Percentiles rank a stretch among this genome's conserved stretches.
Evolutionary conservation across 768 basidiomycete genomes (phyloP).

Genomic region (Tricholoma flavovirens): DNA sequence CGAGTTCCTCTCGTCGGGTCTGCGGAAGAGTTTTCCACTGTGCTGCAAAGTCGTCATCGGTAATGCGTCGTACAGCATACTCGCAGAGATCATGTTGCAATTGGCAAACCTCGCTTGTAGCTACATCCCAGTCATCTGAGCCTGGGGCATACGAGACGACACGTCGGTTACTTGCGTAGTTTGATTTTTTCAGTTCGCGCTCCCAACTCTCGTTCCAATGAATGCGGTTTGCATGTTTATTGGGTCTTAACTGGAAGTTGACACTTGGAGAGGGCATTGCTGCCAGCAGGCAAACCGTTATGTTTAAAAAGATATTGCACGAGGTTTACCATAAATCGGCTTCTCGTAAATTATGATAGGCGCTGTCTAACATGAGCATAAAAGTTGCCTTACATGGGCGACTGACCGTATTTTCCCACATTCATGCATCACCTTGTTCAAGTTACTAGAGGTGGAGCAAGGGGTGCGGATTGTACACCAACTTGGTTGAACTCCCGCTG

Average conservation of each 20-base stretch:
- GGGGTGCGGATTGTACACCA: no score
- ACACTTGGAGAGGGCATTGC: background rate
- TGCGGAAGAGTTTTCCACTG: constrained; percentile 7
- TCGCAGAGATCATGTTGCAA: constrained; percentile 4
- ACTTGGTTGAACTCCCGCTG: no score
- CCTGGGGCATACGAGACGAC: background rate
- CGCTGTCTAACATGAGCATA: background rate
- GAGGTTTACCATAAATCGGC: background rate
- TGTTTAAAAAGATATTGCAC: background rate
- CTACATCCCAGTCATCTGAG: background rate
- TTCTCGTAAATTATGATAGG: background rate
- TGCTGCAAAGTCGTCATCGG: constrained; percentile 6
- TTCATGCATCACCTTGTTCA: no score
- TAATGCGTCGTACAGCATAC: constrained; percentile 2
- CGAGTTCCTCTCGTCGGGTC: constrained; percentile 1
- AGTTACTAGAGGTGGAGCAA: no score
- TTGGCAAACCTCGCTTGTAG: constrained; percentile 3
- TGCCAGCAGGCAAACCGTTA: background rate
- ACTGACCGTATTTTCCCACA: background rate
- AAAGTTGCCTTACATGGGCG: no score
- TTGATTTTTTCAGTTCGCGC: constrained; percentile 4
- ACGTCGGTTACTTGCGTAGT: background rate
- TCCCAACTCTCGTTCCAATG: constrained; percentile 15
- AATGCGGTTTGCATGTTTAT: constrained; percentile 5
- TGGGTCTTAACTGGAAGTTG: constrained; percentile 2